A percentile compares a stretch with the other conserved stretches of the same genome.
Conservation (phyloP, 139 green algal species). For the Tetraselmis chui region DNA sequence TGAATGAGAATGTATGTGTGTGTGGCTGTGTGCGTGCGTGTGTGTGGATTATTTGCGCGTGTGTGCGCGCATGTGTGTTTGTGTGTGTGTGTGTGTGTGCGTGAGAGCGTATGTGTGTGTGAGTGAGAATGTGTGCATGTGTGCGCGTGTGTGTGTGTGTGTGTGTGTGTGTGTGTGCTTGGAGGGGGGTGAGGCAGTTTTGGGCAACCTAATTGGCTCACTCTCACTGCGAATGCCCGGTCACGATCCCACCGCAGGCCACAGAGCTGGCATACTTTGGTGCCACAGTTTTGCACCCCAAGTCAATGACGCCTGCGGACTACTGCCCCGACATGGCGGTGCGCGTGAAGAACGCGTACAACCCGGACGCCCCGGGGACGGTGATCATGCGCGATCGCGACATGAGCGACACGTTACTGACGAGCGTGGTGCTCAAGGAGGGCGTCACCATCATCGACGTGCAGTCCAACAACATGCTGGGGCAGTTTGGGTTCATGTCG, state of each 20-base stretch:
- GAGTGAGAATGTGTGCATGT: too few relatives aligned
- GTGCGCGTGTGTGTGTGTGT: too few relatives aligned
- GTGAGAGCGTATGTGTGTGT: too few relatives aligned
- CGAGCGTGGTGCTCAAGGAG: conserved; percentile 90
- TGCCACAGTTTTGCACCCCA: conserved; percentile 91
- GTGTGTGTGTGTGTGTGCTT: too few relatives aligned
- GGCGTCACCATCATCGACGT: conserved; percentile 85
- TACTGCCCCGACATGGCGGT: conserved; percentile 64
- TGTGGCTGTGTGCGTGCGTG: too few relatives aligned
- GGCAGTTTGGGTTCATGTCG: conserved; percentile 70
- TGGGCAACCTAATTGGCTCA: too few relatives aligned
- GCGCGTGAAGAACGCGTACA: conserved; percentile 98
- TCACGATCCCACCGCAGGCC: conserved; percentile 46
- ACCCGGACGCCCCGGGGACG: conserved; percentile 71
- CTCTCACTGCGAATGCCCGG: too few relatives aligned
- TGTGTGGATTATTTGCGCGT: too few relatives aligned
- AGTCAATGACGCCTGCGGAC: conserved; percentile 89
- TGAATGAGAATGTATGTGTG: too few relatives aligned
- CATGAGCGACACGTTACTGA: conserved; percentile 76
- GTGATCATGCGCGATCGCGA: conserved; percentile 73
- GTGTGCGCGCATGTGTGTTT: too few relatives aligned
- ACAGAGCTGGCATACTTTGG: conserved; percentile 97
- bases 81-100: too few relatives aligned
- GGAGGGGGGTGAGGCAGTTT: too few relatives aligned
- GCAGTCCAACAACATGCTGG: conserved; percentile 73